phyloP scores from a whole-genome alignment of 768 basidiomycete species.

The Lactarius psammicola region DNA sequence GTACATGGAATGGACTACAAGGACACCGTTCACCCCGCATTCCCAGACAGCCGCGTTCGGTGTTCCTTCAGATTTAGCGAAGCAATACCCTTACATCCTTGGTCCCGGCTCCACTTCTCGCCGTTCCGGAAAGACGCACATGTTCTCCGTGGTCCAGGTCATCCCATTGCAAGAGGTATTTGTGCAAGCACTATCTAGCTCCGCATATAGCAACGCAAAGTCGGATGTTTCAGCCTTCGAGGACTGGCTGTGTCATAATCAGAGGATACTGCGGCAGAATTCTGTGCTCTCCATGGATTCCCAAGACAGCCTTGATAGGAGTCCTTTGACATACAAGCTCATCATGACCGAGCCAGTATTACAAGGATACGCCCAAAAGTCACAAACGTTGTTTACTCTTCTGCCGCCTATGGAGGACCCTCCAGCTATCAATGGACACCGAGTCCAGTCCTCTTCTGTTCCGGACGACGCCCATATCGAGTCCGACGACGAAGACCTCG shows the following conservation, averaged over 20 bases:
- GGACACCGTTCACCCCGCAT: slow-evolving; percentile 29
- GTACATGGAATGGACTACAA: background rate
- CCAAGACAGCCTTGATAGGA: slow-evolving; percentile 8
- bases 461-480: slow-evolving; percentile 22
- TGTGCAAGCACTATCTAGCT: slow-evolving; percentile 31
- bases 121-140: slow-evolving; percentile 13
- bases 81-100: slow-evolving; percentile 15
- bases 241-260: slow-evolving; percentile 29
- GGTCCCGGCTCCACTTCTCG: background rate
- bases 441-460: background rate
- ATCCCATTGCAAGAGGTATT: slow-evolving; percentile 31
- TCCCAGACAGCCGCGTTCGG: slow-evolving; percentile 21
- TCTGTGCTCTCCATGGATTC: slow-evolving; percentile 38
- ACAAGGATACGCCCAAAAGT: slow-evolving; percentile 27
- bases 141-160: slow-evolving; percentile 24
- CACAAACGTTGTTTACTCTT: slow-evolving; percentile 24
- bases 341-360: slow-evolving; percentile 26
- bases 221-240: slow-evolving; percentile 29
- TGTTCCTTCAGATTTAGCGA: slow-evolving; percentile 12
- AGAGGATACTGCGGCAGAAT: slow-evolving; percentile 53
- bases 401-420: slow-evolving; percentile 16
- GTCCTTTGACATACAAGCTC: slow-evolving; percentile 21
- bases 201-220: slow-evolving; percentile 30
- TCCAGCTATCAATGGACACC: slow-evolving; percentile 27
- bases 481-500: slow-evolving; percentile 40